Base-by-base conservation (phyloP, 2,329 filamentous ascomycete species). In the Sporothrix protearum region DNA sequence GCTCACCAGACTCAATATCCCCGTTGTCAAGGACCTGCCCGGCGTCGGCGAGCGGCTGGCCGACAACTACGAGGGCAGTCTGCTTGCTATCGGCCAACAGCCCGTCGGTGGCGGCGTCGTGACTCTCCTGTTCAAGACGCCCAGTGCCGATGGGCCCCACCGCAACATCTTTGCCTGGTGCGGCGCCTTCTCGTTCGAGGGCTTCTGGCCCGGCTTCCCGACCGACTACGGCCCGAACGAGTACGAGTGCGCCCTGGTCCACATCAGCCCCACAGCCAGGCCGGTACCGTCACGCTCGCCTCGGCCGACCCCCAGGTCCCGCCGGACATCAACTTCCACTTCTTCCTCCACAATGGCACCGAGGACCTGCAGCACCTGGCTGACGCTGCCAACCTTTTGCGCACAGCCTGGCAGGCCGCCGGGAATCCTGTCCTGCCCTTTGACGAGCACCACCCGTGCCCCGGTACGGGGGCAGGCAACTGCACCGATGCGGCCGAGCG, bases 311-410 rank as follows among this genome's bases (percentile, higher is more conserved):
- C 91, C 0, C 85, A 87, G 0, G 89, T 92, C 70, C 81, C 83
- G 2, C 91, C 91, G 0, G 78, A 85, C 6, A 90, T 92, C 74
- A 81, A 82, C 67, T 91, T 89, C 81, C 87, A 88, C 78, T 90
- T 85, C 78, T 89, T 87, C 80, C 82, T 84, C 63, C 81, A 73
- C 68, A 76, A 73, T 66, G 68, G 67, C 69, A 63, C 71, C 71
- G 64, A 71, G 2, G 68, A 75, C 59, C 73, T 73, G 51, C 61
- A 74, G 73, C 66, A 75, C 66, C 47, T 76, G 45, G 51, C 73
- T 70, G 71, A 76, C 57, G 68, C 73, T 69, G 39, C 74, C 70
- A 51, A 75, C 70, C 66, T 76, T 67, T 71, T 75, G 71, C 71
- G 71, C 71, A 42, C 68, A 63, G 49, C 68, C 28, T 74, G 66